Evolutionary conservation across 225 moss, liverwort and hornwort species (phyloP), one percentile per base, ranked within the genome.

Genomic region (Bryum argenteum): DNA sequence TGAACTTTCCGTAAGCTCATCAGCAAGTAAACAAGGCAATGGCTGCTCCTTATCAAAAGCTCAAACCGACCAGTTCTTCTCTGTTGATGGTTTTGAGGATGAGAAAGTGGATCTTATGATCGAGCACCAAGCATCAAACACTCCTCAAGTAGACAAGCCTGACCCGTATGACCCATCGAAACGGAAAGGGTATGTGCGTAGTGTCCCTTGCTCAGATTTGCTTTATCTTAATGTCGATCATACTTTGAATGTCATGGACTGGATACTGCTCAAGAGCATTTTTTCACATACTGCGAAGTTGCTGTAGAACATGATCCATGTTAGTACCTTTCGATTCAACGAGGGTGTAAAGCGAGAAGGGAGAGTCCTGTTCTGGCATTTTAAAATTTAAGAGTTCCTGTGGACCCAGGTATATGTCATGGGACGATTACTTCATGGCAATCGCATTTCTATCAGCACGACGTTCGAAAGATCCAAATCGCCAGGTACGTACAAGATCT

Each of bases 341-440:
- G 4, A 47, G 45, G 45, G 45, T 15, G 1, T 4, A 4, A 11
- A 45, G 11, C 11, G 13, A 45, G 14, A 45, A 28, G 13, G 45
- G 11, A 3, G n/a, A n/a, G n/a, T n/a, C n/a, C n/a, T n/a, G n/a
- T n/a, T n/a, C n/a, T n/a, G n/a, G 33, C 33, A 33, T 33, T 33
- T 3, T 33, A 33, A 33, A 33, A 6, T 33, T 28, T 28, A 2
- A 28, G 28, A 28, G 28, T 5, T 33, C 5, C 33, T 33, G 43
- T 72, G 83, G 78, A 75, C 64, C n/a, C 84, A 93, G 93, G 80
- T 94, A 94, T 63, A 75, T 94, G 81, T 91, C 94, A n/a, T 94
- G 91, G 91, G 90, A 94, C 77, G 94, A 94, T 66, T 94, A 94
- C 71, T 94, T 94, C 83, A 91, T 94, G 89, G 89, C 94, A 51